A percentile compares a stretch with the other conserved stretches of the same genome.
phyloP scores from a whole-genome alignment of 176 grass and related monocot genomes.

The Echinochloa phyllopogon region DNA sequence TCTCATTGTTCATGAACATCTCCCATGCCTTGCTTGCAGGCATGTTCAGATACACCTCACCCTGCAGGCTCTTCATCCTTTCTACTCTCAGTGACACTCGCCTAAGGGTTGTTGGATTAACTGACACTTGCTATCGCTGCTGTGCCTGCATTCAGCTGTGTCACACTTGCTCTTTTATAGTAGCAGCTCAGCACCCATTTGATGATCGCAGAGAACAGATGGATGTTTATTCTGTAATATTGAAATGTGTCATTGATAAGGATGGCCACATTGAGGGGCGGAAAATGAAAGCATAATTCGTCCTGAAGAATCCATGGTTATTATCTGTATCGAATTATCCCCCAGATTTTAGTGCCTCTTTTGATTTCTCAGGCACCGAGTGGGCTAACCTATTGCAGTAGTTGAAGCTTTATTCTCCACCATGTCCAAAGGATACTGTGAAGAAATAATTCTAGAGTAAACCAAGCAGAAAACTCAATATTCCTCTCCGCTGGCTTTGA shows the following conservation, averaged over 20 bases:
- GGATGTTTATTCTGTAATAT: slow-evolving; percentile 4
- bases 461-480: background rate
- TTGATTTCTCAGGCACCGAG: background rate
- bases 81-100: background rate
- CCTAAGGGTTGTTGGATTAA: no score
- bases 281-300: background rate
- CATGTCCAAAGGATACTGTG: background rate
- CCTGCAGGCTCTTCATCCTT: slow-evolving; percentile 46
- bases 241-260: slow-evolving; percentile 29
- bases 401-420: background rate
- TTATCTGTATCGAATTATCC: background rate
- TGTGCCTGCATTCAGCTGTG: no score
- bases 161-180: slow-evolving; percentile 21
- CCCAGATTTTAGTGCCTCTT: background rate
- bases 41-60: slow-evolving; percentile 54
- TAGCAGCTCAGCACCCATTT: background rate
- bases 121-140: no score
- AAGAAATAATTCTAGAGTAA: background rate
- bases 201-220: background rate
- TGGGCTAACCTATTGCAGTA: background rate
- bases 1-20: slow-evolving; percentile 57
- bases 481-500: background rate
- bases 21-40: slow-evolving; percentile 61
- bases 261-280: slow-evolving; percentile 25
- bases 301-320: background rate